A percentile compares a stretch with the other conserved stretches of the same genome.
Conservation (phyloP, 1,284 basidiomycete genomes). For the Albatrellus sp. region DNA sequence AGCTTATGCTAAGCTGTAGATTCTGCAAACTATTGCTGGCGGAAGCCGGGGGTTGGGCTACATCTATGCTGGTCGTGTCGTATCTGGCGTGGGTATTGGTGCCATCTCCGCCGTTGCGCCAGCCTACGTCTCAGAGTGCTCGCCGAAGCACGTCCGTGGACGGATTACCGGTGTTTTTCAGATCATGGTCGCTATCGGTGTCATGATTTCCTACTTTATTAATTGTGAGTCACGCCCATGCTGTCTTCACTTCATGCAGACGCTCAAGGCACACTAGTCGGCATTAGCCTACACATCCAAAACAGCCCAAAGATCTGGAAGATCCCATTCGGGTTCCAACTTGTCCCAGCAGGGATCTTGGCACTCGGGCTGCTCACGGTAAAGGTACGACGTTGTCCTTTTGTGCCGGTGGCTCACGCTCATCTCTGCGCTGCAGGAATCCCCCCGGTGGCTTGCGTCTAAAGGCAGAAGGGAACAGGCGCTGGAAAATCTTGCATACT, state of each 20-base stretch:
- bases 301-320: conserved; percentile 47
- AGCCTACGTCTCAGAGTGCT: conserved; percentile 69
- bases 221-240: conserved; percentile 33
- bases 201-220: conserved; percentile 71
- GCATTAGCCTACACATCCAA: conserved; percentile 42
- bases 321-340: conserved; percentile 65
- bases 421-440: conserved; percentile 16
- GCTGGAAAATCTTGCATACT: conserved; percentile 31
- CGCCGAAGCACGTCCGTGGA: conserved; percentile 63
- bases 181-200: conserved; percentile 66
- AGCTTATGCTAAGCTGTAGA: conserved; percentile 15
- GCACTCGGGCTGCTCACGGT: conserved; percentile 59
- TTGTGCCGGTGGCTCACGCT: background rate
- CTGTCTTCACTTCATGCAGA: background rate
- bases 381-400: conserved; percentile 23
- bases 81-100: conserved; percentile 59
- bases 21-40: conserved; percentile 51
- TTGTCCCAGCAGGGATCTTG: conserved; percentile 74
- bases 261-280: conserved; percentile 28
- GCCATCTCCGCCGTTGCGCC: conserved; percentile 59
- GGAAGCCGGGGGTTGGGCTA: conserved; percentile 40
- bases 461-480: conserved; percentile 23
- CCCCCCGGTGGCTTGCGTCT: conserved; percentile 23
- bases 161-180: conserved; percentile 72
- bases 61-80: conserved; percentile 68